Evolutionary conservation across 495 filamentous ascomycete genomes (phyloP).

Genomic region (Filosporella fistucella): DNA sequence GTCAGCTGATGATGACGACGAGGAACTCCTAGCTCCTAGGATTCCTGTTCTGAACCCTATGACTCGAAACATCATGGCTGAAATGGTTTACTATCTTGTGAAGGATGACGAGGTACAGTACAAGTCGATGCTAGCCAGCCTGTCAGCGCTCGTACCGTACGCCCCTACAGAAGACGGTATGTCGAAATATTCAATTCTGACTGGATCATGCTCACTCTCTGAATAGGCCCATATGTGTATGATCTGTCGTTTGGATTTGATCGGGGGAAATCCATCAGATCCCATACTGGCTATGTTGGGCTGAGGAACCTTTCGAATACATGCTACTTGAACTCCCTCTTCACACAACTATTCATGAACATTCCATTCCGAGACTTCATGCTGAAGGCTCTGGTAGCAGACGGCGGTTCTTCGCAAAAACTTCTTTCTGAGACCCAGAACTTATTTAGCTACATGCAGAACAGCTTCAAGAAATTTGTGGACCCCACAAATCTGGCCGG

Average conservation of each 20-base stretch:
- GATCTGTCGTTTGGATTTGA: slow-evolving; percentile 58
- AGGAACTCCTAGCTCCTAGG: slow-evolving; percentile 23
- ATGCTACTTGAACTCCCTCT: slow-evolving; percentile 93
- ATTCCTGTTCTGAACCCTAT: slow-evolving; percentile 45
- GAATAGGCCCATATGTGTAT: slow-evolving; percentile 41
- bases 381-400: slow-evolving; percentile 52
- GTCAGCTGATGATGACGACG: slow-evolving; percentile 26
- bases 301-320: slow-evolving; percentile 90
- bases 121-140: slow-evolving; percentile 41
- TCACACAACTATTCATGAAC: slow-evolving; percentile 98
- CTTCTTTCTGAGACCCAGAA: slow-evolving; percentile 73
- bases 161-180: slow-evolving; percentile 28
- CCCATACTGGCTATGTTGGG: slow-evolving; percentile 74
- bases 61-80: slow-evolving; percentile 61
- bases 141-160: slow-evolving; percentile 44
- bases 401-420: slow-evolving; percentile 52
- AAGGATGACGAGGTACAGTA: slow-evolving; percentile 49
- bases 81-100: slow-evolving; percentile 54
- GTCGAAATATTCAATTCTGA: neutral
- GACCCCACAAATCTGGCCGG: slow-evolving; percentile 70
- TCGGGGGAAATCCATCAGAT: slow-evolving; percentile 62
- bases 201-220: neutral
- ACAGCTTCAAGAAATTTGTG: slow-evolving; percentile 64
- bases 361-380: slow-evolving; percentile 82
- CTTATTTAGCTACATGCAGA: slow-evolving; percentile 84